Percentiles rank a stretch among this genome's conserved stretches.
Conservation (phyloP, 441 rosid species). For the Metrosideros polymorpha region DNA sequence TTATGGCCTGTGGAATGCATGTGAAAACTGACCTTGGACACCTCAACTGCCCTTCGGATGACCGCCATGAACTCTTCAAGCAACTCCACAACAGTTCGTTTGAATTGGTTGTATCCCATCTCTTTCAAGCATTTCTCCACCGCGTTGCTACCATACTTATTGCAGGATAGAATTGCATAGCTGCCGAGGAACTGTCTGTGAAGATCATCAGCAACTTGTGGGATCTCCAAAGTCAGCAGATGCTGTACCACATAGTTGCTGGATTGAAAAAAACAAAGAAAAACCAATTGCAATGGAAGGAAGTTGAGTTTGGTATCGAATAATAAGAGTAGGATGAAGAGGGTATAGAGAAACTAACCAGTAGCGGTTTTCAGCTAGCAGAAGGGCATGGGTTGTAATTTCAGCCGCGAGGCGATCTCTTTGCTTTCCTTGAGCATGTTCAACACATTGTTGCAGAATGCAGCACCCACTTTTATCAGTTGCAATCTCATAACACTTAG, state of each 20-base stretch:
- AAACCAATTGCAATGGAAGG: neutral
- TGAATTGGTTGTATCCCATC: neutral
- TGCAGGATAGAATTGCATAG: slow-evolving; percentile 19
- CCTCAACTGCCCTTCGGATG: slow-evolving; percentile 18
- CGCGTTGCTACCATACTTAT: slow-evolving; percentile 36
- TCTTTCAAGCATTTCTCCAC: slow-evolving; percentile 34
- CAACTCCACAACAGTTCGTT: slow-evolving; percentile 19
- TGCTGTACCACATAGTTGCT: slow-evolving; percentile 52
- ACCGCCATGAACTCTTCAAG: slow-evolving; percentile 5
- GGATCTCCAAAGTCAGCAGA: slow-evolving; percentile 9
- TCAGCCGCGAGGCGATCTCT: slow-evolving; percentile 9
- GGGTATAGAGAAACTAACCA: slow-evolving; percentile 20
- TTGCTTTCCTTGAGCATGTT: neutral
- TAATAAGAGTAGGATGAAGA: neutral
- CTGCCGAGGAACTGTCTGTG: slow-evolving; percentile 13
- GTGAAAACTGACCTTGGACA: slow-evolving; percentile 20
- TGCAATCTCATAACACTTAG: slow-evolving; percentile 19
- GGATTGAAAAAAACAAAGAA: neutral
- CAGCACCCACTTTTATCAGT: slow-evolving; percentile 33
- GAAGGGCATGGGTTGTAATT: slow-evolving; percentile 7
- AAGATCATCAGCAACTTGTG: slow-evolving; percentile 1
- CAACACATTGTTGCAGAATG: slow-evolving; percentile 20
- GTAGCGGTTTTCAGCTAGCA: slow-evolving; percentile 19
- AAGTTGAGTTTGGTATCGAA: too few species aligned
- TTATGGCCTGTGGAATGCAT: neutral